Base-by-base conservation (phyloP, 176 grass and related monocot species). In the Carex kokanica region DNA sequence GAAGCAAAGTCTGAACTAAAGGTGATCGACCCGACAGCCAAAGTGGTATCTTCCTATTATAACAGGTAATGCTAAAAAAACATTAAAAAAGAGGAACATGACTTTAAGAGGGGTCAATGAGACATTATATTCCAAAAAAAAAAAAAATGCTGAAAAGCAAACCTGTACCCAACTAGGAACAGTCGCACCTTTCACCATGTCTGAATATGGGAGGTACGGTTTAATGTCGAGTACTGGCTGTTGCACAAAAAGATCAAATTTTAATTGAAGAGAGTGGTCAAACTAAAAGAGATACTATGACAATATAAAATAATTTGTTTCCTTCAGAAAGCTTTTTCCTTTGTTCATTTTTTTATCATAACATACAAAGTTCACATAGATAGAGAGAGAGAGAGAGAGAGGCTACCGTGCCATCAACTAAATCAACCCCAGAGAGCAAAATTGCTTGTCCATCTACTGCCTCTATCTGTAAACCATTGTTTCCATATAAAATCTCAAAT, bases 161-260 rank as follows among this genome's bases (percentile, higher is more conserved):
- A 43, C 60, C 61, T 78, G 61, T 6, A 98, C 78, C 90, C 94
- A 98, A 34, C 71, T 79, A 31, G 95, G 90, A 83, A 94, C 77
- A 49, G 74, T 31, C 41, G 90, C 92, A 71, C 52, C 84, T 80
- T 85, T 67, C 67, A 98, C 84, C 29, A 87, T 80, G 52, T 94
- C 92, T 60, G 95, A 93, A 93, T 94, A 98, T 69, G 92, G 95
- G 25, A 94, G 90, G 66, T 98, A 98, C n/a, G 95, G 92, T 86
- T 98, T 98, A 74, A 98, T 93, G 88, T 98, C 95, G 78, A 98
- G 89, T 5, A 94, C 87, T n/a, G 95, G 95, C 90, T 98, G 90
- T 90, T 62, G 25, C 34, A 94, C 59, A 85, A 31, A 86, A 72
- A 87, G 13, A 55, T 29, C 21, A 63, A 62, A 60, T 63, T 62